Evolutionary conservation across 306 rosid species (phyloP).

Genomic region (Vigna reflexopilosa): DNA sequence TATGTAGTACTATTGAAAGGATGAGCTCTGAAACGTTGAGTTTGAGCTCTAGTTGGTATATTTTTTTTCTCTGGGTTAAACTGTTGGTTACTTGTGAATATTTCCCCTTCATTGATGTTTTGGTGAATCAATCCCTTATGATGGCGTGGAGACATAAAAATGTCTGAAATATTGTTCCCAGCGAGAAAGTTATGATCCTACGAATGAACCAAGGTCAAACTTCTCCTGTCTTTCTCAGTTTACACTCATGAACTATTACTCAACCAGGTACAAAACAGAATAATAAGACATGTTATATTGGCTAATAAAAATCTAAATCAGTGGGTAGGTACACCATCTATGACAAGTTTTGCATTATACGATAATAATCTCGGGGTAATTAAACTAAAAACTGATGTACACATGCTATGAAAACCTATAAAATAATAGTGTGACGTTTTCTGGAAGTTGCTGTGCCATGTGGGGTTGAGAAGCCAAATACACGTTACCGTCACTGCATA

Average conservation of each 20-base stretch:
- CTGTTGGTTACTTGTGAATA: constrained; percentile 5
- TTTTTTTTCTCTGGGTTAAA: neutral
- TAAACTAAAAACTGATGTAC: constrained; percentile 19
- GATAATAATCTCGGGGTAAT: constrained; percentile 8
- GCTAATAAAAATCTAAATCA: constrained; percentile 39
- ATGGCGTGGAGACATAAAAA: constrained; percentile 5
- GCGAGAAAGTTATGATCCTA: neutral
- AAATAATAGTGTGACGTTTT: constrained; percentile 7
- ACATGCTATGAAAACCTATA: neutral
- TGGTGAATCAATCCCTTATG: neutral
- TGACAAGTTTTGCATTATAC: neutral
- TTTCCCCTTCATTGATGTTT: constrained; percentile 3
- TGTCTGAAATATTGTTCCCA: neutral
- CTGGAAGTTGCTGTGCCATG: constrained; percentile 21
- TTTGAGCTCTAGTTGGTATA: neutral
- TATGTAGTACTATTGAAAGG: neutral
- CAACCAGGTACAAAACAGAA: constrained; percentile 15
- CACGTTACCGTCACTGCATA: constrained; percentile 37
- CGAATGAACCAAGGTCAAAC: neutral
- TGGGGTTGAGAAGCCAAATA: constrained; percentile 15
- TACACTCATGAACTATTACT: constrained; percentile 13
- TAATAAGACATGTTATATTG: constrained; percentile 27
- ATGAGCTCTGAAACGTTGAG: constrained; percentile 3
- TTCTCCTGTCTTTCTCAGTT: neutral
- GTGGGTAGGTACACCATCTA: constrained; percentile 20